These are phyloP conservation scores for Sanghuangporus weigelae DNA, from an alignment of 1,284 basidiomycete species.

Conservation along the genomic window DNA sequence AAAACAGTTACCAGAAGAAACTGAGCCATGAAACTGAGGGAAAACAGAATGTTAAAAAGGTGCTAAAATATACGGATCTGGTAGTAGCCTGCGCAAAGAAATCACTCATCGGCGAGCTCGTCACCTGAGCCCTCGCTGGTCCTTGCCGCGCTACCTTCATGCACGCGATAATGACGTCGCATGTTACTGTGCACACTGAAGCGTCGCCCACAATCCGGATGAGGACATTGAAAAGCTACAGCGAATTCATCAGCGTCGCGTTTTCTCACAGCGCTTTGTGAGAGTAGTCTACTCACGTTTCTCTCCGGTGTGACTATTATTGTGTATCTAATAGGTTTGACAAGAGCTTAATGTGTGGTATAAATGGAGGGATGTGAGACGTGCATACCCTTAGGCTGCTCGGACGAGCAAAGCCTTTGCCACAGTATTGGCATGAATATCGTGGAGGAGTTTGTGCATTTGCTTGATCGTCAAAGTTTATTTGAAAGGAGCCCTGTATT, in stretches of 20 bases:
- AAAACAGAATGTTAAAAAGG: not conserved
- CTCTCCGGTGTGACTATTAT: slow-evolving; percentile 81
- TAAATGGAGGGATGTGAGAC: slow-evolving; percentile 14
- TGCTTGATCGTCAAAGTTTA: slow-evolving; percentile 21
- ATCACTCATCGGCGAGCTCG: slow-evolving; percentile 34
- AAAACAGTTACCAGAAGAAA: not conserved
- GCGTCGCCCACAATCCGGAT: slow-evolving; percentile 68
- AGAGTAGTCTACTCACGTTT: slow-evolving; percentile 54
- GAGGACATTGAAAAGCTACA: slow-evolving; percentile 70
- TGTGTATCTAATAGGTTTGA: slow-evolving; percentile 55
- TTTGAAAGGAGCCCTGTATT: slow-evolving; percentile 3
- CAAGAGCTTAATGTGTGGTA: slow-evolving; percentile 10
- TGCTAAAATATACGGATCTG: not conserved
- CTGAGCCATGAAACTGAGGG: not conserved
- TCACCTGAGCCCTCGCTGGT: slow-evolving; percentile 39
- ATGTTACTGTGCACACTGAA: slow-evolving; percentile 86
- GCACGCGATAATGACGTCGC: slow-evolving; percentile 76
- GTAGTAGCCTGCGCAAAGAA: not conserved
- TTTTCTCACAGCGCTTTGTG: slow-evolving; percentile 3
- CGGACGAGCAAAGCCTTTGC: slow-evolving; percentile 75
- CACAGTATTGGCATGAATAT: slow-evolving; percentile 74
- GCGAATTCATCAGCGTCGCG: slow-evolving; percentile 10
- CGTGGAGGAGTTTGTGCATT: slow-evolving; percentile 36
- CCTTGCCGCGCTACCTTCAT: slow-evolving; percentile 38
- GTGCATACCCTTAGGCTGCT: slow-evolving; percentile 68